Base-by-base conservation (phyloP, 306 rosid species). In the Glycine tomentella region DNA sequence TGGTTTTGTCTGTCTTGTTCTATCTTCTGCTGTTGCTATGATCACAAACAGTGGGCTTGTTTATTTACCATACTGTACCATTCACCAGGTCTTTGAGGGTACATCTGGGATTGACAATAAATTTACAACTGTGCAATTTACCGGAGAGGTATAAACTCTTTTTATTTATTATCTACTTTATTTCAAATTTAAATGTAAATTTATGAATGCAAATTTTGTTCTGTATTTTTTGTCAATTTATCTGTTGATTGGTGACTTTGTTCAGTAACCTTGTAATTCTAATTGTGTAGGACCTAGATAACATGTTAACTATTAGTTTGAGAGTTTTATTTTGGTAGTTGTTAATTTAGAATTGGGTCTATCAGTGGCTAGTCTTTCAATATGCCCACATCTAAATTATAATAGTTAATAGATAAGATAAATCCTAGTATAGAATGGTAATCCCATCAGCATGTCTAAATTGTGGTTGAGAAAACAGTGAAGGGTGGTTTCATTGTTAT, bases 51-150 rank as follows among this genome's bases (percentile, higher is more conserved):
- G 3, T 9, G 20, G 20, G 15, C 56, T 45, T 4, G 36, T 68
- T 73, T 72, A 13, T 72, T 63, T 62, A 64, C 76, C 20, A 6
- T 75, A 72, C 55, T 44, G 67, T 65, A n/a, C 9, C 36, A 44
- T 80, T 77, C 48, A 34, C 36, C 83, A 96, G 99, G 99, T 96
- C 73, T 96, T 96, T 72, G 99, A 96, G 85, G 99, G 98, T 61
- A 96, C 98, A 40, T 96, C 99, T 80, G 99, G 99, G 86, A 96
- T 96, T 74, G 99, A 96, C 92, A 96, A 96, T 85, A 96, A 93
- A 76, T 96, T 87, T 78, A 96, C 99, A 10, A 93, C 99, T 0
- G 99, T 96, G 85, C 99, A 96, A 82, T 96, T 96, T 86, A 96
- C 99, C 7, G 99, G 99, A 83, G 99, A 96, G 98, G 98, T 96